phyloP scores from a whole-genome alignment of 768 basidiomycete species.

The Porphyrellus cyaneotinctus region DNA sequence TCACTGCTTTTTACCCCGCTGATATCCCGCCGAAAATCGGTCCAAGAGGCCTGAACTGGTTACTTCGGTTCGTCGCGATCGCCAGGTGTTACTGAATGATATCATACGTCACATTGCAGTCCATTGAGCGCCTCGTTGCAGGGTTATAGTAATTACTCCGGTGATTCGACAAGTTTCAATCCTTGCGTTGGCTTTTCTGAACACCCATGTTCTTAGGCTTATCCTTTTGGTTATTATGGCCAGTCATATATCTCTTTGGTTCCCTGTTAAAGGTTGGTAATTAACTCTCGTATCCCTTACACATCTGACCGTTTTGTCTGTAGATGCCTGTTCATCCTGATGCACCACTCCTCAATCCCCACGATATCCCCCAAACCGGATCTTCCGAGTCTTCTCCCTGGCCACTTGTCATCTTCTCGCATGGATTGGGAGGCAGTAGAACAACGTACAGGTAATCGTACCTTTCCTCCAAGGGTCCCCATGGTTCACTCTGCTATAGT shows the following conservation, averaged over 20 bases:
- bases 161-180: constrained; percentile 26
- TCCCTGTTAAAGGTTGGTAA: constrained; percentile 42
- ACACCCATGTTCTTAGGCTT: constrained; percentile 13
- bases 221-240: constrained; percentile 35
- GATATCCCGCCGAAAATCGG: constrained; percentile 27
- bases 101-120: constrained; percentile 16
- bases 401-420: constrained; percentile 83
- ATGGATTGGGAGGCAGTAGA: constrained; percentile 73
- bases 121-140: constrained; percentile 43
- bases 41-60: constrained; percentile 50
- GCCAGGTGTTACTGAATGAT: background rate
- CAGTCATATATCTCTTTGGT: constrained; percentile 50
- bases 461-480: background rate
- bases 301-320: background rate
- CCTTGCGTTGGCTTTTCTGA: background rate
- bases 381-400: constrained; percentile 39
- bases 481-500: constrained; percentile 30
- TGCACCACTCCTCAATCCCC: constrained; percentile 46
- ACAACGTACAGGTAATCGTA: constrained; percentile 58
- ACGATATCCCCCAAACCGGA: background rate
- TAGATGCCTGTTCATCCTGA: constrained; percentile 58
- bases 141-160: constrained; percentile 50
- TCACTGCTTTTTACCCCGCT: constrained; percentile 64
- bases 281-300: background rate
- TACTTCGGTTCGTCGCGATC: constrained; percentile 44